phyloP scores from a whole-genome alignment of 352 stramenopile species.

The Thalassiosira mediterranea region DNA sequence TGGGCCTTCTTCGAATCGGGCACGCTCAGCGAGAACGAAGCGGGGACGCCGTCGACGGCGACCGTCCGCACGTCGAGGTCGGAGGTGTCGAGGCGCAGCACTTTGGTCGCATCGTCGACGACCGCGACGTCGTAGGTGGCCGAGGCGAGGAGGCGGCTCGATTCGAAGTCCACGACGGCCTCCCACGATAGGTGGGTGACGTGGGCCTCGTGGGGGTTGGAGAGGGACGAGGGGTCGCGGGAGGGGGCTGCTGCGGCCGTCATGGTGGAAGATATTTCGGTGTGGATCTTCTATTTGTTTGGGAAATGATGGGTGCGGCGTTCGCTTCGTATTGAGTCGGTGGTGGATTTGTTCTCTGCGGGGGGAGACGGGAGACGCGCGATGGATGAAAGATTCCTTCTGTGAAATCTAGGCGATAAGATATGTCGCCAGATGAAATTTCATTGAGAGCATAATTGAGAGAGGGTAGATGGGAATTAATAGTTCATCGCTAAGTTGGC shows the following conservation, averaged over 20 bases:
- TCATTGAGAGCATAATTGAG: no score
- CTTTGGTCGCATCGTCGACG: constrained; percentile 13
- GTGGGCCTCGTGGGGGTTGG: constrained; percentile 87
- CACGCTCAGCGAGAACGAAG: constrained; percentile 58
- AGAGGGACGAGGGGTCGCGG: constrained; percentile 82
- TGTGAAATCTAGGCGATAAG: no score
- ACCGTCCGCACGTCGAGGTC: constrained; percentile 84
- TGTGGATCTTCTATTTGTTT: no score
- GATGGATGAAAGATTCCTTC: no score
- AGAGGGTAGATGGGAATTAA: no score
- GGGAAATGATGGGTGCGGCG: no score
- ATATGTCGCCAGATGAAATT: no score
- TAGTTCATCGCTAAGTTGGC: no score
- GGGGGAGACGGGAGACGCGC: no score
- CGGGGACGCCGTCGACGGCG: constrained; percentile 69
- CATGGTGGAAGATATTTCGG: constrained; percentile 1
- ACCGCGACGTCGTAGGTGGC: constrained; percentile 88
- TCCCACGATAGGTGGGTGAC: constrained; percentile 90
- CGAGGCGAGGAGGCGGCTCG: constrained; percentile 81
- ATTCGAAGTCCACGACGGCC: constrained; percentile 87
- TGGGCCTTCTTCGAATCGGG: constrained; percentile 55
- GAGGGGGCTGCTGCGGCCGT: not conserved
- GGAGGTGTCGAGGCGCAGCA: constrained; percentile 88
- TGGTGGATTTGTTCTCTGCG: no score
- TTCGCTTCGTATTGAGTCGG: no score